Evolutionary conservation across 345 rosid genomes (phyloP).

Genomic region (Erysimum cheiranthoides): DNA sequence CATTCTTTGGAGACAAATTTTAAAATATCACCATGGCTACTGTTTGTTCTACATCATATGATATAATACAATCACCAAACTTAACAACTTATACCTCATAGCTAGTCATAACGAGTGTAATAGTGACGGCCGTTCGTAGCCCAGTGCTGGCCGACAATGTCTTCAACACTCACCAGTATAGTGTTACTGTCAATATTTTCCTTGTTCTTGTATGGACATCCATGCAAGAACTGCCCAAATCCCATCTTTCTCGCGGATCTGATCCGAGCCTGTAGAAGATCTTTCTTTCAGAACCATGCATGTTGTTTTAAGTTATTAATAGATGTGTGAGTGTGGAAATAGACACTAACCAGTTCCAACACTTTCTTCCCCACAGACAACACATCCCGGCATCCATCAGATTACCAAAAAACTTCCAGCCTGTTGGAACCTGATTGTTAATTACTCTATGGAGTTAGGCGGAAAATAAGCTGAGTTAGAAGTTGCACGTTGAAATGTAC

Average conservation of each 20-base stretch:
- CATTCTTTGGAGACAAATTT: conserved; percentile 66
- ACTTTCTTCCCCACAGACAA: conserved; percentile 97
- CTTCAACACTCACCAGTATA: conserved; percentile 89
- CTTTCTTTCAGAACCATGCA: conserved; percentile 8
- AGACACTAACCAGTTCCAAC: conserved; percentile 87
- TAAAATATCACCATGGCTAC: conserved; percentile 35
- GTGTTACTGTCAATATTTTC: conserved; percentile 60
- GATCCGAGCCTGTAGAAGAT: conserved; percentile 80
- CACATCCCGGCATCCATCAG: conserved; percentile 99
- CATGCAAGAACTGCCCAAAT: conserved; percentile 99
- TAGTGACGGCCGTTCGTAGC: conserved; percentile 91
- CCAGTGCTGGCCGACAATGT: conserved; percentile 93
- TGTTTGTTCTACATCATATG: conserved; percentile 5
- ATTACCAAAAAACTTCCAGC: conserved; percentile 99
- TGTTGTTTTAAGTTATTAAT: conserved; percentile 21
- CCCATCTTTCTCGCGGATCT: conserved; percentile 97
- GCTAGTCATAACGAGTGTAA: conserved; percentile 85
- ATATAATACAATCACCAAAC: conserved; percentile 6
- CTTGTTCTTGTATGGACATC: conserved; percentile 88
- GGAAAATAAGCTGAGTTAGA: conserved; percentile 4
- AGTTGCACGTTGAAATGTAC: conserved; percentile 47
- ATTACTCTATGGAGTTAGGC: conserved; percentile 2
- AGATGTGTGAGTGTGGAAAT: conserved; percentile 16
- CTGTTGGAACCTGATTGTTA: conserved; percentile 82
- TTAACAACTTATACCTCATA: conserved; percentile 69